A percentile compares a stretch with the other conserved stretches of the same genome.
Conservation (phyloP, 106 monocot species). For the Apostasia ramifera region DNA sequence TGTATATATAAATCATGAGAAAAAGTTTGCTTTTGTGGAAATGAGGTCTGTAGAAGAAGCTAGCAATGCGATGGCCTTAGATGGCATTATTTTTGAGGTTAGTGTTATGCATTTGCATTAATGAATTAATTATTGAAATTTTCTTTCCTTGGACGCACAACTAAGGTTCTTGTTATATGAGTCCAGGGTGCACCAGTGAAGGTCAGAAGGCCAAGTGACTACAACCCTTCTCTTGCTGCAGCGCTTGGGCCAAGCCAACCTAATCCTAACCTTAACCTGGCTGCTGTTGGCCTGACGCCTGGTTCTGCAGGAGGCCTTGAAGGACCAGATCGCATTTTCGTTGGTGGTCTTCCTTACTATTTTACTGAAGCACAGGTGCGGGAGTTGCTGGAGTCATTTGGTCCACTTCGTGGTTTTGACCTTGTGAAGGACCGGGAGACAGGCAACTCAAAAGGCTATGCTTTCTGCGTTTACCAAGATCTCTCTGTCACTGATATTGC, state of each 20-base stretch:
- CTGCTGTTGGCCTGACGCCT: slow-evolving; percentile 57
- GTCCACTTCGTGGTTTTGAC: slow-evolving; percentile 79
- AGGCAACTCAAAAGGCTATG: slow-evolving; percentile 75
- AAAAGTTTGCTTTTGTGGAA: slow-evolving; percentile 98
- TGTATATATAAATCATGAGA: slow-evolving; percentile 98
- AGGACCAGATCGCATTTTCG: slow-evolving; percentile 68
- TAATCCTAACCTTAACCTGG: slow-evolving; percentile 47
- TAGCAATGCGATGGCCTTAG: slow-evolving; percentile 97
- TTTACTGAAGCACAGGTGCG: slow-evolving; percentile 70
- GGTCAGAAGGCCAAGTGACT: slow-evolving; percentile 83
- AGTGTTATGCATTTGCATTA: not conserved
- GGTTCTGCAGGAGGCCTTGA: slow-evolving; percentile 60
- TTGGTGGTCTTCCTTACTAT: slow-evolving; percentile 69
- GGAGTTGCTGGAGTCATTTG: slow-evolving; percentile 71
- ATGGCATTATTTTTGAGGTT: slow-evolving; percentile 98
- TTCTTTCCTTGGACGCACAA: not conserved
- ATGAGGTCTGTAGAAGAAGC: slow-evolving; percentile 99
- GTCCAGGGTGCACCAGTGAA: slow-evolving; percentile 78
- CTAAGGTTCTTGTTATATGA: slow-evolving; percentile 23
- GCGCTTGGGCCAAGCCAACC: slow-evolving; percentile 63
- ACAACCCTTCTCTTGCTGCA: slow-evolving; percentile 61
- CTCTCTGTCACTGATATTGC: slow-evolving; percentile 74
- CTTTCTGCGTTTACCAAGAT: slow-evolving; percentile 79
- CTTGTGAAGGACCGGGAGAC: slow-evolving; percentile 88
- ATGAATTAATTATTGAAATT: slow-evolving; percentile 2